A percentile compares a stretch with the other conserved stretches of the same genome.
These are phyloP conservation scores for Aspergillus hortae DNA, from an alignment of 2,329 filamentous ascomycete genomes.

Conservation along the genomic window DNA sequence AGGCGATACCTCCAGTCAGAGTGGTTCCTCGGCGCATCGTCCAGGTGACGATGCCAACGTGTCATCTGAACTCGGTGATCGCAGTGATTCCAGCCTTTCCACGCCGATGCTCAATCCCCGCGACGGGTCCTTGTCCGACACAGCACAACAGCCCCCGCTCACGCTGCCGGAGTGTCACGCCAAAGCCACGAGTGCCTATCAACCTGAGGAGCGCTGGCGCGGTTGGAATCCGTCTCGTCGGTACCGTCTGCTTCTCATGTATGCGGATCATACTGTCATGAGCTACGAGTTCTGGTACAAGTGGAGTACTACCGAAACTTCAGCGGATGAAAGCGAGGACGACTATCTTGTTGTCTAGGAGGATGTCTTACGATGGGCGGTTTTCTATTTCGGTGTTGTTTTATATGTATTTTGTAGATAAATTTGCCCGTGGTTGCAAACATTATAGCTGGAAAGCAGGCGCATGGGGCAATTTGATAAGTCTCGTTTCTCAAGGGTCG, in stretches of 20 bases:
- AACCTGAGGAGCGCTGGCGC: conserved; percentile 37
- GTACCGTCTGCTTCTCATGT: conserved; percentile 55
- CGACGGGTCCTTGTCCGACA: conserved; percentile 1
- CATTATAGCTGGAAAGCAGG: too few species aligned
- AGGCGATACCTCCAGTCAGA: not conserved
- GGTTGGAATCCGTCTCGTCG: conserved; percentile 40
- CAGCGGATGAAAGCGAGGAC: conserved; percentile 10
- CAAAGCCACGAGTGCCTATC: conserved; percentile 26
- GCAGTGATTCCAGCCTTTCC: not conserved
- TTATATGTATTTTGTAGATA: not conserved
- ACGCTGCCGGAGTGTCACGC: conserved; percentile 36
- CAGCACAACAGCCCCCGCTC: conserved; percentile 2
- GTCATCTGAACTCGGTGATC: not conserved
- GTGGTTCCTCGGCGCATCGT: not conserved
- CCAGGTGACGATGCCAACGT: not conserved
- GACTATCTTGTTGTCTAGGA: conserved; percentile 14
- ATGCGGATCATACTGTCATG: conserved; percentile 54
- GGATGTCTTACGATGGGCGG: not conserved
- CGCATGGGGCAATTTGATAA: too few species aligned
- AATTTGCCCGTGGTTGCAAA: not conserved
- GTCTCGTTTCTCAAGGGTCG: too few species aligned
- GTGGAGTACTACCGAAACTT: conserved; percentile 24
- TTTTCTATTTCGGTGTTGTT: not conserved
- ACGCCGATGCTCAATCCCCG: conserved; percentile 2
- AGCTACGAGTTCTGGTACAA: conserved; percentile 57